These are phyloP conservation scores for Fusarium continuum DNA, from an alignment of 2,329 filamentous ascomycete genomes.

Conservation along the genomic window DNA sequence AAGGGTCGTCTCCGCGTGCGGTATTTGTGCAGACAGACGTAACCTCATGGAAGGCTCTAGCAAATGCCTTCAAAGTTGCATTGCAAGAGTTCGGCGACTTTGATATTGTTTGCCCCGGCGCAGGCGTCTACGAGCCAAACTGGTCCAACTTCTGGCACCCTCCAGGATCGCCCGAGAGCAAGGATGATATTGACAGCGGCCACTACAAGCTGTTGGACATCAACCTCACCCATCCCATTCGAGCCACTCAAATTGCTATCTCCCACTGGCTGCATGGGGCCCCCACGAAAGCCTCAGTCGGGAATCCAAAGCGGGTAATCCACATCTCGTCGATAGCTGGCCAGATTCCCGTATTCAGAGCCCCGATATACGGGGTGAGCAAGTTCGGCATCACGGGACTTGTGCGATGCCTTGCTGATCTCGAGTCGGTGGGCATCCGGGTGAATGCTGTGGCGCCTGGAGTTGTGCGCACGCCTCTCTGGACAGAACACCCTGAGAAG, in stretches of 20 bases:
- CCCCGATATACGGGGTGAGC: slow-evolving; percentile 52
- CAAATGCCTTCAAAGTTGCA: slow-evolving; percentile 48
- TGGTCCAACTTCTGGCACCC: slow-evolving; percentile 56
- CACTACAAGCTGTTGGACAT: slow-evolving; percentile 52
- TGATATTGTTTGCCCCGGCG: slow-evolving; percentile 57
- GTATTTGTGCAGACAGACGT: slow-evolving; percentile 58
- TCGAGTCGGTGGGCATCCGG: slow-evolving; percentile 51
- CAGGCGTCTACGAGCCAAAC: slow-evolving; percentile 57
- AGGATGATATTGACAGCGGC: slow-evolving; percentile 43
- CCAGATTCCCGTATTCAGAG: slow-evolving; percentile 46
- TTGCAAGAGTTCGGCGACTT: slow-evolving; percentile 50
- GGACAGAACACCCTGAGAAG: slow-evolving; percentile 57
- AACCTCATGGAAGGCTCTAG: slow-evolving; percentile 52
- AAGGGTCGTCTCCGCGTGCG: slow-evolving; percentile 42
- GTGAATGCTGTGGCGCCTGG: slow-evolving; percentile 58
- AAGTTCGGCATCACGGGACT: slow-evolving; percentile 54
- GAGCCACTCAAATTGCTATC: slow-evolving; percentile 53
- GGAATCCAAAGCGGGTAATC: slow-evolving; percentile 50
- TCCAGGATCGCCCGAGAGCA: slow-evolving; percentile 48
- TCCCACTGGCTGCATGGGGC: slow-evolving; percentile 49
- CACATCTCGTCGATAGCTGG: slow-evolving; percentile 52
- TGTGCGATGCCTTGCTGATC: slow-evolving; percentile 50
- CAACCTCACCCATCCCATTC: slow-evolving; percentile 55
- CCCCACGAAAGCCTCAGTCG: slow-evolving; percentile 23
- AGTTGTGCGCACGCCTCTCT: slow-evolving; percentile 56